A percentile compares a stretch with the other conserved stretches of the same genome.
Evolutionary conservation across 441 rosid genomes (phyloP).

Genomic region (Heliophila coronopifolia): DNA sequence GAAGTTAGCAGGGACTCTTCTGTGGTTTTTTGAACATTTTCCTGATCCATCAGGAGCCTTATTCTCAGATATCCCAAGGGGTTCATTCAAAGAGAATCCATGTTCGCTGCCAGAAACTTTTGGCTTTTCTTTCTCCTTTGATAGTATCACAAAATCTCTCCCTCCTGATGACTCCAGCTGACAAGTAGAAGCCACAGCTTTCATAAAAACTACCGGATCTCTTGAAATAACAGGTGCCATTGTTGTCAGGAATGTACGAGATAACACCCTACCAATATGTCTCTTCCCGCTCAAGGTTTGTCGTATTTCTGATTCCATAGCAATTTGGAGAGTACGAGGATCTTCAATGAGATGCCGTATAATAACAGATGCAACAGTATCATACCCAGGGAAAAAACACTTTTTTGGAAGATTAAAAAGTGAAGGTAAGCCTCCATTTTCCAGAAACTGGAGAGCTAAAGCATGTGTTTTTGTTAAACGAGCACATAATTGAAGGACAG

Average conservation of each 20-base stretch:
- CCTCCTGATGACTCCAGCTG: constrained; percentile 91
- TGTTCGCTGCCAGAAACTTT: constrained; percentile 54
- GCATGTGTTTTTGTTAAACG: constrained; percentile 78
- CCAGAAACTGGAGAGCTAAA: constrained; percentile 81
- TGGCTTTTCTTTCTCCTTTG: constrained; percentile 74
- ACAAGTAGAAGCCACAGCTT: constrained; percentile 74
- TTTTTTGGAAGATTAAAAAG: constrained; percentile 77
- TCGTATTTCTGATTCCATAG: constrained; percentile 92
- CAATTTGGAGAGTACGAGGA: constrained; percentile 91
- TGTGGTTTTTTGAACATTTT: constrained; percentile 77
- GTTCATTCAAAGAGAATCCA: constrained; percentile 51
- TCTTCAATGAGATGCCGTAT: constrained; percentile 93
- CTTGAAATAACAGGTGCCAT: constrained; percentile 92
- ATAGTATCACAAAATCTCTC: constrained; percentile 64
- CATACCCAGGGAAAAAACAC: constrained; percentile 90
- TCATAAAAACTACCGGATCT: constrained; percentile 86
- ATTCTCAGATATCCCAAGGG: constrained; percentile 61
- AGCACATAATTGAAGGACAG: constrained; percentile 89
- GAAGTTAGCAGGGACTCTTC: constrained; percentile 73
- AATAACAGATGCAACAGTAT: constrained; percentile 78
- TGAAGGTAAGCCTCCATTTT: constrained; percentile 70
- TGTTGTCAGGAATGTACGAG: constrained; percentile 67
- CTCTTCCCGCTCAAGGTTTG: constrained; percentile 73
- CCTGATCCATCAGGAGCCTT: constrained; percentile 72
- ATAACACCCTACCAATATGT: constrained; percentile 63